Evolutionary conservation across 257 asterid species (phyloP).

Genomic region (Solanum pinnatisectum): DNA sequence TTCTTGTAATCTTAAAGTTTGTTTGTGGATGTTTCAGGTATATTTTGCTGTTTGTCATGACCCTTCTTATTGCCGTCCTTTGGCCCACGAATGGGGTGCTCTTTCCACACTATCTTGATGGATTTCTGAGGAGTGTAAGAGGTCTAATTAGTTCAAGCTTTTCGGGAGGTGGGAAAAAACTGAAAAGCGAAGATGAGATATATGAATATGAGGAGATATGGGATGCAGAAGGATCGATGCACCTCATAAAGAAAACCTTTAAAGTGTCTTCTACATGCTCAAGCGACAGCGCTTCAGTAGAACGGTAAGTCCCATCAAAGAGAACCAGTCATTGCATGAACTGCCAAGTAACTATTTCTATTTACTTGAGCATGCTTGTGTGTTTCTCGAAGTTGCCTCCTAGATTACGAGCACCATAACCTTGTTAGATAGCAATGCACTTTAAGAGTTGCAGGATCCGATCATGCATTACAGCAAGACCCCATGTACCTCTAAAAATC

Average conservation of each 20-base stretch:
- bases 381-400: background rate
- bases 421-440: background rate
- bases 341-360: background rate
- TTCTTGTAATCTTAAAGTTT: background rate
- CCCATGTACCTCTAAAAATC: background rate
- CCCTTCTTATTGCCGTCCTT: slow-evolving; percentile 46
- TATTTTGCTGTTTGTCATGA: slow-evolving; percentile 52
- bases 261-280: slow-evolving; percentile 25
- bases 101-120: slow-evolving; percentile 27
- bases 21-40: slow-evolving; percentile 47
- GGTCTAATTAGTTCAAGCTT: slow-evolving; percentile 24
- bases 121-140: slow-evolving; percentile 25
- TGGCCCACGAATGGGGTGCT: slow-evolving; percentile 60
- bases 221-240: slow-evolving; percentile 99
- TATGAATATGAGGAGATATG: slow-evolving; percentile 85
- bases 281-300: slow-evolving; percentile 34
- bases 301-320: slow-evolving; percentile 34
- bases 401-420: background rate
- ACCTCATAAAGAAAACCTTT: slow-evolving; percentile 66
- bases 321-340: background rate
- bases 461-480: background rate
- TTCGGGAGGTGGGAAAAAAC: slow-evolving; percentile 37
- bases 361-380: background rate
- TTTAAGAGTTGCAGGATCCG: background rate
- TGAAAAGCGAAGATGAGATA: slow-evolving; percentile 73